These are phyloP conservation scores for Corinectria fuckeliana DNA, from an alignment of 2,329 filamentous ascomycete species.

Conservation along the genomic window DNA sequence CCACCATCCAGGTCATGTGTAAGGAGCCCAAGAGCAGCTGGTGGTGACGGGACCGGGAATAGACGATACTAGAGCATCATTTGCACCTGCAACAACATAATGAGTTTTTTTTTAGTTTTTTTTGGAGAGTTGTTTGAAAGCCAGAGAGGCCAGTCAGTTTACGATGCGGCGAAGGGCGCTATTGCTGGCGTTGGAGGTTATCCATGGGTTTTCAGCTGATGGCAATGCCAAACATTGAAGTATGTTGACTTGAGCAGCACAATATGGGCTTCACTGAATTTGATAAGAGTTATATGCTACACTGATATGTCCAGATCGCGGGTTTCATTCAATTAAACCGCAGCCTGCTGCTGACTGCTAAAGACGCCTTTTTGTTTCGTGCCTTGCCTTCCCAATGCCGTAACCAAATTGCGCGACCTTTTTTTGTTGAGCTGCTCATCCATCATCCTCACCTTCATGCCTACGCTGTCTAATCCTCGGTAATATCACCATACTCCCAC, in stretches of 20 bases:
- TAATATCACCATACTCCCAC: slow-evolving; percentile 98
- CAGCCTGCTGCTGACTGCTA: slow-evolving; percentile 6
- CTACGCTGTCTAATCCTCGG: slow-evolving; percentile 72
- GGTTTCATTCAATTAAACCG: slow-evolving; percentile 7
- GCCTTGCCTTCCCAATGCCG: slow-evolving; percentile 17
- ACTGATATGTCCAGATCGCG: slow-evolving; percentile 5
- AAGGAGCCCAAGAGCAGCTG: slow-evolving; percentile 30
- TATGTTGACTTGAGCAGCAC: neutral
- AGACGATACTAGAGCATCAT: neutral
- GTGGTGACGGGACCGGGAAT: slow-evolving; percentile 21
- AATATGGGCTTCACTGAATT: neutral
- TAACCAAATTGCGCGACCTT: slow-evolving; percentile 15
- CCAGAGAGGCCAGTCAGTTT: neutral
- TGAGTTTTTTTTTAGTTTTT: neutral
- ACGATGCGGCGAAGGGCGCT: neutral
- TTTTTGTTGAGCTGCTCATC: slow-evolving; percentile 22
- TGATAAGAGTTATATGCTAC: neutral
- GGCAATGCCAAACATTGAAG: neutral
- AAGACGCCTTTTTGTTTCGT: slow-evolving; percentile 20
- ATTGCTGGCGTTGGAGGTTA: slow-evolving; percentile 5
- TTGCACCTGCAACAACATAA: neutral
- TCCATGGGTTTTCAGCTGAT: neutral
- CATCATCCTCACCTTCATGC: slow-evolving; percentile 7
- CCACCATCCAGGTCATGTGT: slow-evolving; percentile 52
- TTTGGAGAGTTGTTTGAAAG: neutral